Evolutionary conservation across 1,139 yeast species (phyloP), one percentile per base, ranked within the genome.

Genomic region (Hemisphaericaspora xylofermentans): DNA sequence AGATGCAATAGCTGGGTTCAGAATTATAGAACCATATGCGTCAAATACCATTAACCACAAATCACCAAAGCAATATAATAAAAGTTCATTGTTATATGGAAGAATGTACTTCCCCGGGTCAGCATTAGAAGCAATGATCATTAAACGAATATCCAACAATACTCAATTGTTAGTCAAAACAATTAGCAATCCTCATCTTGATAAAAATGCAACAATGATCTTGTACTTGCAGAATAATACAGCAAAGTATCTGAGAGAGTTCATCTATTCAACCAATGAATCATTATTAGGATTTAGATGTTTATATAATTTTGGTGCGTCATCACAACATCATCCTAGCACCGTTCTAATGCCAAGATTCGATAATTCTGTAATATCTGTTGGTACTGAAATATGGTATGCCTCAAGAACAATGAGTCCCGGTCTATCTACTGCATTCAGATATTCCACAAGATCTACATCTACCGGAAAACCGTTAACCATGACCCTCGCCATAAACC

Each of bases 371-470:
- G 77, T 76, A 45, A 73, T 83, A 2, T 82, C 93, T 0, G 53
- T 88, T 1, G 98, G 98, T 1, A 78, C 87, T 6, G 99, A 94
- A 61, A 52, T 89, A 9, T 94, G 96, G 91, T 86, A 87, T 52
- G 96, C 96, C 0, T 81, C 91, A 1, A 63, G 78, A 43, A 82
- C 88, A 40, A 84, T 88, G 76, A 84, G 93, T 47, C 95, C 95
- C 0, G 94, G 93, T 0, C 50, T 93, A 17, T 87, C 96, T 1
- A 79, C 95, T 0, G 94, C 95, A 0, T 62, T 88, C 43, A 68
- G 97, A 40, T 93, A 93, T 58, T 79, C 94, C 1, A 88, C 97
- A 0, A 82, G 88, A 46, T 85, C 96, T 0, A 82, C 95, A 0
- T 80, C 85, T 39, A 85, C 95, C 0, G 95, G 94, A 2, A 85